These are phyloP conservation scores for Hyaloperonospora brassicae DNA, from an alignment of 352 stramenopile species.

Conservation along the genomic window DNA sequence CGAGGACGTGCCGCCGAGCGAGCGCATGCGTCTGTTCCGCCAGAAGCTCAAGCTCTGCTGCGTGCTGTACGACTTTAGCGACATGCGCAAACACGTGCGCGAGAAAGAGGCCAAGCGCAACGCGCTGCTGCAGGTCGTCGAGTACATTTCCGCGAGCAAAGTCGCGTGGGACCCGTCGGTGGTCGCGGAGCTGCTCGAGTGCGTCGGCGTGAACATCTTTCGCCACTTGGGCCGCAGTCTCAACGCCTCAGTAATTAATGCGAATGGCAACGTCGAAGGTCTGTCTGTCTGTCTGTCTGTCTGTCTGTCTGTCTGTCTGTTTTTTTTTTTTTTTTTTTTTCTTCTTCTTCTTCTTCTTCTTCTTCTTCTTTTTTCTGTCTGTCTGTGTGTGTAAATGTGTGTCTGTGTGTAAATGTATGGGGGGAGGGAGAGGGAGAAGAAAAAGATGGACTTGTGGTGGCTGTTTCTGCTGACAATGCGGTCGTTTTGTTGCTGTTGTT, in stretches of 20 bases:
- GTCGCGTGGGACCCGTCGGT: constrained; percentile 43
- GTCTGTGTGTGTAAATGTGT: neutral
- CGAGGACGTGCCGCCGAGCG: constrained; percentile 42
- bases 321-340: too few species aligned
- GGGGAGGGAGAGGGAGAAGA: too few species aligned
- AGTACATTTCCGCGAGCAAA: constrained; percentile 91
- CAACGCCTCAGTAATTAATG: constrained; percentile 67
- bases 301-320: too few species aligned
- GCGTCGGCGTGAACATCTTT: constrained; percentile 83
- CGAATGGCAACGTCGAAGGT: constrained; percentile 48
- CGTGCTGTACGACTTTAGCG: constrained; percentile 49
- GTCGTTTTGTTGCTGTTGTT: neutral
- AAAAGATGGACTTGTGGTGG: too few species aligned
- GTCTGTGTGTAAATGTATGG: too few species aligned
- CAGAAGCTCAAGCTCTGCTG: constrained; percentile 62
- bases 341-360: too few species aligned
- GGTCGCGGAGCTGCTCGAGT: constrained; percentile 63
- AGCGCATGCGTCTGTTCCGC: constrained; percentile 56
- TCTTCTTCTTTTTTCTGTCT: neutral
- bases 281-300: neutral
- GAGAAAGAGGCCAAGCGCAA: constrained; percentile 89
- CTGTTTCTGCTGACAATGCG: too few species aligned
- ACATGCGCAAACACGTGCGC: constrained; percentile 50
- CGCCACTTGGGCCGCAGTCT: constrained; percentile 64
- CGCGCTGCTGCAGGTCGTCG: constrained; percentile 94